Base-by-base conservation (phyloP, 2,329 filamentous ascomycete genomes). In the Pseudogymnoascus verrucosus region DNA sequence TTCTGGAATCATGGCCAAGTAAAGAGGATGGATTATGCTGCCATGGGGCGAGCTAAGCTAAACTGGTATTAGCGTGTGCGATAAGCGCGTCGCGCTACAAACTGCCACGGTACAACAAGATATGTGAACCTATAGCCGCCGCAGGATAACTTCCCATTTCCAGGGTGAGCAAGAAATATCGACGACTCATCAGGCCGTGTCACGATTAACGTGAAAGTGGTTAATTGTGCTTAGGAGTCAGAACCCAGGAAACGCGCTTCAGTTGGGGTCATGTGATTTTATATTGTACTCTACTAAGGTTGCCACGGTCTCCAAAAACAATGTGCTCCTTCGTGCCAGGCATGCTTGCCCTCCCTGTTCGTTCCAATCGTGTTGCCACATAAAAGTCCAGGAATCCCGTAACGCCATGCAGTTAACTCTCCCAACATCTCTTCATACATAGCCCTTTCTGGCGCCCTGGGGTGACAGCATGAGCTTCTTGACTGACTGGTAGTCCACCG, bases 381-480 rank as follows among this genome's bases (percentile, higher is more conserved):
- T 67, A 68, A 64, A 67, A 67, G 47, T 66, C 69, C 65, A 61
- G 51, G 65, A 64, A 64, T 67, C 65, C 65, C 60, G 60, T 62
- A 62, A 63, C 65, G 60, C 64, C 67, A 64, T 64, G 61, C 63
- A 62, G 61, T 47, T 26, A 60, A 61, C 62, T 63, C 54, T 60
- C 60, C 37, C 44, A 31, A 64, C 34, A 37, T 39, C 31, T 16
- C 21, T 78, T 84, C 75, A 87, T 77, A 89, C 86, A 72, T 89
- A 89, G 66, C 85, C 86, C 78, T 89, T 89, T 70, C 86, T 80
- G 62, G 86, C 86, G 64, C 86, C 85, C 82, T 87, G 60, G 57
- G 8, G 31, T 26, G 62, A 8, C 36, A 65, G 60, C 65, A 64
- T 65, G 44, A 65, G 40, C 65, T 63, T 64, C 73, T 63, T 71